Conservation (phyloP, 2,329 filamentous ascomycete species). For the Biscogniauxia sp. region DNA sequence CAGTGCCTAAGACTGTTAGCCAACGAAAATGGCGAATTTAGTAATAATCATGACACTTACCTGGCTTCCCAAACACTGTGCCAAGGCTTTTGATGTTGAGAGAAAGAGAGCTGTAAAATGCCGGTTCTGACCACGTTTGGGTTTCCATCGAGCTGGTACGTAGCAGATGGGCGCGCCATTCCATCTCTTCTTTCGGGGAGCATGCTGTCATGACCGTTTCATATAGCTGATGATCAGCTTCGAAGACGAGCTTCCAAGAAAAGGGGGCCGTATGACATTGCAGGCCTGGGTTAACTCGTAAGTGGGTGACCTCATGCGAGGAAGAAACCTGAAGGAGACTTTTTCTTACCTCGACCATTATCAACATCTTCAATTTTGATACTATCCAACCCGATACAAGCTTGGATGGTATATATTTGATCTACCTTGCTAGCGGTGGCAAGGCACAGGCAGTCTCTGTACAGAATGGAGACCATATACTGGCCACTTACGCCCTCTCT, state of each 20-base stretch:
- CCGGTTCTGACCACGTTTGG: slow-evolving; percentile 43
- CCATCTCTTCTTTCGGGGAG: slow-evolving; percentile 72
- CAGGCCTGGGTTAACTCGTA: slow-evolving; percentile 55
- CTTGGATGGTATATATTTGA: slow-evolving; percentile 69
- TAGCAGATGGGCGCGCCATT: slow-evolving; percentile 72
- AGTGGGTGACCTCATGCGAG: background rate
- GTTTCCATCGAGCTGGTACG: slow-evolving; percentile 50
- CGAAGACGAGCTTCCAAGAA: slow-evolving; percentile 90
- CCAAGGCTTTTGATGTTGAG: slow-evolving; percentile 73
- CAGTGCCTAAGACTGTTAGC: slow-evolving; percentile 44
- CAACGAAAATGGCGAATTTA: background rate
- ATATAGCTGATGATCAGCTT: slow-evolving; percentile 71
- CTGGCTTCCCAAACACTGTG: slow-evolving; percentile 70
- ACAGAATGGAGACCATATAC: slow-evolving; percentile 85
- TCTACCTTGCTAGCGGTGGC: slow-evolving; percentile 65
- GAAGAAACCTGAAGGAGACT: slow-evolving; percentile 1
- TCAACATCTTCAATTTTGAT: slow-evolving; percentile 69
- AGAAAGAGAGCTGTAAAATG: slow-evolving; percentile 61
- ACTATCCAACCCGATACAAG: slow-evolving; percentile 67
- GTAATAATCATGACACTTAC: slow-evolving; percentile 36
- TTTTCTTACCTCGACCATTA: slow-evolving; percentile 65
- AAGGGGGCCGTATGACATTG: slow-evolving; percentile 84
- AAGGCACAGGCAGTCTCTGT: slow-evolving; percentile 74
- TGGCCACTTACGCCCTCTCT: slow-evolving; percentile 65
- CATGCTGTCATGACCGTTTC: slow-evolving; percentile 88